phyloP scores from a whole-genome alignment of 352 stramenopile genomes.

The Pythium rishiriense region DNA sequence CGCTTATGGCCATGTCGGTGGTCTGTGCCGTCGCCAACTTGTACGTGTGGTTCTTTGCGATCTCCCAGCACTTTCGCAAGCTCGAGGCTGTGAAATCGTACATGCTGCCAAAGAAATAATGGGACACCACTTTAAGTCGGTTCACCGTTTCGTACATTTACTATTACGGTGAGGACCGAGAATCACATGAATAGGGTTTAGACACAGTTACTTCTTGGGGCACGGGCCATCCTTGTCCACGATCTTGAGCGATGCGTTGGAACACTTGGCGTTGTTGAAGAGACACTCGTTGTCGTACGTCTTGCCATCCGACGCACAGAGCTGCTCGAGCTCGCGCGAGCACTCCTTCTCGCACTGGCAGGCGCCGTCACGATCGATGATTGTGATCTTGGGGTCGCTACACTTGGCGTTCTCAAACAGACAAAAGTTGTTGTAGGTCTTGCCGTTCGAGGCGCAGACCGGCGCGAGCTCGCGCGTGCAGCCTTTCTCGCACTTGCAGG shows the following conservation, averaged over 20 bases:
- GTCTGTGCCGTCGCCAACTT: conserved; percentile 70
- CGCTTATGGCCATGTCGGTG: conserved; percentile 80
- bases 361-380: background rate
- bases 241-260: conserved; percentile 3
- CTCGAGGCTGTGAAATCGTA: conserved; percentile 72
- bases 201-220: background rate
- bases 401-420: conserved; percentile 14
- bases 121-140: background rate
- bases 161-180: background rate
- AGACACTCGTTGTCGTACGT: conserved; percentile 17
- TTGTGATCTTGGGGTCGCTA: background rate
- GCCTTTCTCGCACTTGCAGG: conserved; percentile 8
- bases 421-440: conserved; percentile 19
- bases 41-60: conserved; percentile 70
- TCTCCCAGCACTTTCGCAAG: conserved; percentile 69
- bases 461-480: conserved; percentile 11
- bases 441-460: conserved; percentile 18
- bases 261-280: conserved; percentile 10
- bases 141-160: background rate
- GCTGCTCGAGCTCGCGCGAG: background rate
- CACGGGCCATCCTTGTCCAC: conserved; percentile 4
- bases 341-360: conserved; percentile 7
- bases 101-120: conserved; percentile 29
- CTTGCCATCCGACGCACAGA: conserved; percentile 14
- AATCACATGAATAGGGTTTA: background rate